Evolutionary conservation across 306 rosid species (phyloP), one percentile per base, ranked within the genome.

Genomic region (Lathyrus oleraceus): DNA sequence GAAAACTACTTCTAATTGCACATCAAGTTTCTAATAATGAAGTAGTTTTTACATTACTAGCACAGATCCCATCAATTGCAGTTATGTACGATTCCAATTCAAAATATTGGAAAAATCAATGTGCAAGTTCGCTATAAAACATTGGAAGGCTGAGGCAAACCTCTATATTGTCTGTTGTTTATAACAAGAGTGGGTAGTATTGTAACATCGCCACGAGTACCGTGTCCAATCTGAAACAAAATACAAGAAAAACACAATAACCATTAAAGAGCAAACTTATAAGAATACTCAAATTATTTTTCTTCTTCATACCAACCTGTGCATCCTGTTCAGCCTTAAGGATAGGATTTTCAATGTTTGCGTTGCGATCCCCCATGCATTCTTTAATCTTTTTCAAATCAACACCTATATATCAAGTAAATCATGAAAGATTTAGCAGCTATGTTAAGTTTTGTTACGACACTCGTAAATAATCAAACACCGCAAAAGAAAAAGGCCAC

Each of bases 141-240:
- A 17, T 62, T 39, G 36, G 35, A 61, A n/a, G 48, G 57, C 42
- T 68, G 70, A 52, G 39, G 73, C 77, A 52, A 20, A 93, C 98
- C 98, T 90, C 98, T 84, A 63, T 94, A 94, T 62, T 94, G 98
- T 81, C 97, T 83, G 81, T 76, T 82, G 88, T 94, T 94, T 85
- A 94, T 88, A 51, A 94, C 84, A 70, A 94, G 95, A 71, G 98
- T 94, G 25, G 97, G 97, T 57, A 94, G 72, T 81, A 94, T 90
- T 36, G 98, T 94, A 79, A 94, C 96, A 86, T 94, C 98, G 19
- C 98, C 95, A 27, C 95, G 98, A 63, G 85, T 6, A 30, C 91
- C 98, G 40, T 76, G 86, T 72, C 97, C 98, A 68, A 90, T 85
- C 98, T 94, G 87, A 72, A 80, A 77, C 75, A 79, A 66, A 43